phyloP scores from a whole-genome alignment of 2,329 filamentous ascomycete species.

The Pseudogymnoascus sp. region DNA sequence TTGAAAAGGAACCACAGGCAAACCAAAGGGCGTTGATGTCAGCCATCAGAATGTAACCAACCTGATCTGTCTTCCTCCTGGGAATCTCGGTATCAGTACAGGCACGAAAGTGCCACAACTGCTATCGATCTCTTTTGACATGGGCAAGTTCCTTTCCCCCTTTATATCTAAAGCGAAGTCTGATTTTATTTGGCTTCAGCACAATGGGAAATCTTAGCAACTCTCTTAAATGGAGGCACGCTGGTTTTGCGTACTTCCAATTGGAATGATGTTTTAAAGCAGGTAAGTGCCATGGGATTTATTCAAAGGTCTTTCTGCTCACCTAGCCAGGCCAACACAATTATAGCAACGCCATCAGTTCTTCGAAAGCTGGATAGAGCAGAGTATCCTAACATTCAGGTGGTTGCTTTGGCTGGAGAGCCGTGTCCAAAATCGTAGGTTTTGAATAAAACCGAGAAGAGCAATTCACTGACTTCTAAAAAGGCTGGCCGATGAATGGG shows the following conservation, averaged over 20 bases:
- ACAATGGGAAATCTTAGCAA: constrained; percentile 53
- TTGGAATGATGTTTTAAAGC: constrained; percentile 40
- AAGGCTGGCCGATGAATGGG: constrained; percentile 50
- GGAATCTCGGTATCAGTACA: constrained; percentile 41
- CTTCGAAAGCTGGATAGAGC: constrained; percentile 41
- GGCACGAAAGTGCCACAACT: constrained; percentile 49
- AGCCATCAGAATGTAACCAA: constrained; percentile 49
- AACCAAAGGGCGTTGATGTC: constrained; percentile 52
- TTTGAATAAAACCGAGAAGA: background rate
- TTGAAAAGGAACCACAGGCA: constrained; percentile 41
- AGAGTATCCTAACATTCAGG: constrained; percentile 44
- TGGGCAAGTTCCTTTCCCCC: constrained; percentile 39
- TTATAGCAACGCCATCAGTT: constrained; percentile 50
- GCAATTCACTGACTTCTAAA: constrained; percentile 10
- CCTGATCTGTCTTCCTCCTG: constrained; percentile 43
- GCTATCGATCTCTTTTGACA: constrained; percentile 53
- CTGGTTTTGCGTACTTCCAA: constrained; percentile 44
- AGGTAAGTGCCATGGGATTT: constrained; percentile 30
- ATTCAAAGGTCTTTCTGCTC: background rate
- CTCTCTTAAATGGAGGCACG: constrained; percentile 51
- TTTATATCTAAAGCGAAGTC: background rate
- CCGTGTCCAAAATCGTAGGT: constrained; percentile 39
- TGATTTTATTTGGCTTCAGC: constrained; percentile 30
- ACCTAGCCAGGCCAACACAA: constrained; percentile 38
- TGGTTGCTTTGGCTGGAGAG: constrained; percentile 49